Evolutionary conservation across 1,284 basidiomycete genomes (phyloP), one percentile per base, ranked within the genome.

Genomic region (Sphaerobolus stellatus): DNA sequence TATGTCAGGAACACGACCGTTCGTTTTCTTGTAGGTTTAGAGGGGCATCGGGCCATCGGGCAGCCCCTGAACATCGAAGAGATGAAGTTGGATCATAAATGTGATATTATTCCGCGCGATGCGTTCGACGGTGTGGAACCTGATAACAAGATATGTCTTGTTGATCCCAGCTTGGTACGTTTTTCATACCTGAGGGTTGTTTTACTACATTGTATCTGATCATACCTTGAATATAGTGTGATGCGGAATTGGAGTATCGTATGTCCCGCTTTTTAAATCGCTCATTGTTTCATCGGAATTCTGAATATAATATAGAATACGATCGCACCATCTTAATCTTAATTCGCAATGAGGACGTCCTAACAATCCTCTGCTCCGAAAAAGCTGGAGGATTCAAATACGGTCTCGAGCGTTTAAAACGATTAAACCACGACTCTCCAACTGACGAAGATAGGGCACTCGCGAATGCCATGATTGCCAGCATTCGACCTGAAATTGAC

Each of bases 21-120:
- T 9, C 56, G 61, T 2, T 62, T 71, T 48, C 48, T 77, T 5
- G 71, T 77, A 13, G 68, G 75, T 56, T 57, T 77, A 11, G 63
- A 74, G 20, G 74, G 73, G 2, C 56, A 52, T 16, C 38, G 40
- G 22, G n/a, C 22, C 36, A 56, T 70, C 33, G 51, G 18, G 14
- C 47, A 60, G 1, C 43, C 58, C 1, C 50, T 77, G 3, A 54
- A 61, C n/a, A n/a, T n/a, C n/a, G n/a, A n/a, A n/a, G n/a, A n/a
- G n/a, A n/a, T n/a, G n/a, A n/a, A n/a, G 0, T 50, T 73, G 5
- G 62, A 67, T 2, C 56, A 67, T 3, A 62, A 69, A n/a, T 58
- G 46, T 4, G 63, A 68, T 41, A 61, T 53, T 28, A 52, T 56
- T 20, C 55, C 50, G 2, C 33, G 16, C 7, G 30, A 47, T 8